These are phyloP conservation scores for Suillus ampliporus DNA, from an alignment of 768 basidiomycete genomes.

Conservation along the genomic window DNA sequence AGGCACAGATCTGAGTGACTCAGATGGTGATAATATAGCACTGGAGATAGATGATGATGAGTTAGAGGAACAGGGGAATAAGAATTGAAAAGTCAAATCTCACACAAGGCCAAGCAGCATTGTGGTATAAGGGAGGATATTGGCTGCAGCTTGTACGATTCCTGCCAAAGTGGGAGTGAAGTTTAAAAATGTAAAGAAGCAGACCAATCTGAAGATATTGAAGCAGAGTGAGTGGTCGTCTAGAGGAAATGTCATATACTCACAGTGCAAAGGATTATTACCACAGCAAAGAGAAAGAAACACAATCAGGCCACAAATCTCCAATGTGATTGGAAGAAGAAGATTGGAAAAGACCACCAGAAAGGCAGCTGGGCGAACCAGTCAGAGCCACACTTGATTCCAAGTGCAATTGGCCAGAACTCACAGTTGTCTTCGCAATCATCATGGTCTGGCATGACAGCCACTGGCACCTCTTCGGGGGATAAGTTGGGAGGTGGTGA, in stretches of 20 bases:
- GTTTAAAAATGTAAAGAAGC: neutral
- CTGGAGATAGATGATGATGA: neutral
- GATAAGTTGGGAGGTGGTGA: neutral
- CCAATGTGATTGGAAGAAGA: neutral
- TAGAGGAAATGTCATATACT: neutral
- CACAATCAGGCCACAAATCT: neutral
- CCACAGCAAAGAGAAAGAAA: neutral
- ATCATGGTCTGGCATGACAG: constrained; percentile 1
- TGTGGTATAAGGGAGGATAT: neutral
- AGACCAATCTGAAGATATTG: neutral
- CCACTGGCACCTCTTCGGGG: neutral
- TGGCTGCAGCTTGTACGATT: neutral
- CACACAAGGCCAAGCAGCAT: neutral
- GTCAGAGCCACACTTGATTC: constrained; percentile 1
- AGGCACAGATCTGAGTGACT: neutral
- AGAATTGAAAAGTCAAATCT: neutral
- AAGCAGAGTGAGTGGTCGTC: neutral
- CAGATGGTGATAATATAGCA: neutral
- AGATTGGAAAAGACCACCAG: neutral
- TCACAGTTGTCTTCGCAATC: neutral
- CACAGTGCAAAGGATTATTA: neutral
- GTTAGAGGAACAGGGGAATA: neutral
- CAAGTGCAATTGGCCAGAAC: neutral
- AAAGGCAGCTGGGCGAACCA: neutral
- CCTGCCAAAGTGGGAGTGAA: neutral